Evolutionary conservation across 2,329 filamentous ascomycete genomes (phyloP), one percentile per base, ranked within the genome.

Genomic region (Diaporthe amygdali): DNA sequence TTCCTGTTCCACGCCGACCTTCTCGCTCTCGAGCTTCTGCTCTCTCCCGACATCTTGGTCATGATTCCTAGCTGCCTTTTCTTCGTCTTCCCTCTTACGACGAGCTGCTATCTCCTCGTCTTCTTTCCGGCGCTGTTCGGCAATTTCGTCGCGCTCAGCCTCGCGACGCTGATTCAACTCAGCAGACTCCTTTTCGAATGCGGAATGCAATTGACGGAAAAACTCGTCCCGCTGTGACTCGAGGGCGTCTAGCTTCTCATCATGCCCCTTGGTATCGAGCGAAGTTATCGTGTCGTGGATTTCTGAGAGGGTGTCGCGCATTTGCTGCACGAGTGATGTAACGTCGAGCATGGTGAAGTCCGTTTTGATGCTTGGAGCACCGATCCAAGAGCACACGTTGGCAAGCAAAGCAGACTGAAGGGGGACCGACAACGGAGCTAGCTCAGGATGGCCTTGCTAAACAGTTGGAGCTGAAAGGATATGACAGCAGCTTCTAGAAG

Each of bases 231-330:
- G 82, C 61, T 79, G 76, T 67, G 79, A 74, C 71, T 84, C 83
- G n/a, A 84, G 78, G 44, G 79, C 79, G 54, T 83, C 81, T 15
- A 85, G 80, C 30, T 77, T 78, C 2, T 78, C 73, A 61, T 82
- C 77, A 71, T 84, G 82, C 10, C 77, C 73, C 8, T 76, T 75
- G 1, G 76, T 75, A 14, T 80, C 77, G 25, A 85, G 75, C 2
- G 78, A 75, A 15, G 78, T 76, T 41, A 85, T 75, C 27, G 83
- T 82, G 34, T 66, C 71, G 71, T 81, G 80, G 70, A 85, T 84
- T 20, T 78, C 76, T 0, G 81, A 79, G 54, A 85, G 77, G 25
- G 80, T 84, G 67, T 84, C 80, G 73, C 81, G 81, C 82, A 85
- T 83, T 75, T 84, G 80, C 72, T 79, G 76, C 74, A 84, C 79